Conservation (phyloP, 768 basidiomycete species). For the Asterophora parasitica region DNA sequence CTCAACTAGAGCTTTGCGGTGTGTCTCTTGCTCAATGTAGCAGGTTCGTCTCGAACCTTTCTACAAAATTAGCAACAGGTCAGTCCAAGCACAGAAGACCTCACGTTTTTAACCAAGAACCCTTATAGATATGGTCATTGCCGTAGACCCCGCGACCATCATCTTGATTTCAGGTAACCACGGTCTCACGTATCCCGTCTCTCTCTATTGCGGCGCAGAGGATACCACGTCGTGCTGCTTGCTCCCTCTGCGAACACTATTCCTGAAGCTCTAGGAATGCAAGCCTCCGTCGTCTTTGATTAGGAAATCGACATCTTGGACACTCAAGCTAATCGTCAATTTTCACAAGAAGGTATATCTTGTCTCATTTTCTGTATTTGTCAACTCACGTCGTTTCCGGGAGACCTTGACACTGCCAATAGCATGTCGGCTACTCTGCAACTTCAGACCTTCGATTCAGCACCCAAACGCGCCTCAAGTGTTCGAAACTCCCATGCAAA, state of each 20-base stretch:
- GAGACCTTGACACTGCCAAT: neutral
- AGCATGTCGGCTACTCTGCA: too few species aligned
- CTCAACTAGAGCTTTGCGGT: slow-evolving; percentile 3
- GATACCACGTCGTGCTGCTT: slow-evolving; percentile 5
- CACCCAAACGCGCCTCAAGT: neutral
- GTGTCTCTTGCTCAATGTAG: slow-evolving; percentile 2
- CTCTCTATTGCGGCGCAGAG: slow-evolving; percentile 4
- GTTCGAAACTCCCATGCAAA: neutral
- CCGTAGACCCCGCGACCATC: slow-evolving; percentile 12
- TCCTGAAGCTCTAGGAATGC: neutral
- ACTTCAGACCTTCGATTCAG: too few species aligned
- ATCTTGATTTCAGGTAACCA: slow-evolving; percentile 11
- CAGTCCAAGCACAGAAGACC: neutral
- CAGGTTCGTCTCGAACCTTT: neutral
- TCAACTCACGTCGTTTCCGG: neutral
- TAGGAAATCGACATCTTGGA: slow-evolving; percentile 6
- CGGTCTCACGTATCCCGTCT: slow-evolving; percentile 1
- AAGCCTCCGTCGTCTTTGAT: neutral
- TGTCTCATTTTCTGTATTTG: neutral
- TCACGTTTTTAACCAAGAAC: neutral
- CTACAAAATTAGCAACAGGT: slow-evolving; percentile 7
- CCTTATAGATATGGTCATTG: slow-evolving; percentile 12
- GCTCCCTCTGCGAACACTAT: neutral
- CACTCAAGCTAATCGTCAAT: neutral
- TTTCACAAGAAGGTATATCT: neutral